These are phyloP conservation scores for Ogataea dorogensis DNA, from an alignment of 805 yeast genomes.

Conservation along the genomic window DNA sequence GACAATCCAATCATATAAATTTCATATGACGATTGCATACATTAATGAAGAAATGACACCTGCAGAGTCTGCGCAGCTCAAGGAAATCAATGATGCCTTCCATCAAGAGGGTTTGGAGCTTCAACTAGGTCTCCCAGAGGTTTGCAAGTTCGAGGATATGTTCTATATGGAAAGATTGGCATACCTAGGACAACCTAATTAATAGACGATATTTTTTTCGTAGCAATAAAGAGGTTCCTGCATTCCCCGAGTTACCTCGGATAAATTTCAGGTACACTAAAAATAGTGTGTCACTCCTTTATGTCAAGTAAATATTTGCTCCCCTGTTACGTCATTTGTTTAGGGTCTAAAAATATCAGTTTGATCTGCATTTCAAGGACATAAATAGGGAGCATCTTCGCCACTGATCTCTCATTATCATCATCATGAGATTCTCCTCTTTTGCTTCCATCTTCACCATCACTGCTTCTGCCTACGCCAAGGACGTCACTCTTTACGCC, in stretches of 20 bases:
- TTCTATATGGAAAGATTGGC: constrained; percentile 18
- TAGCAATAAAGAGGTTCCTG: no score
- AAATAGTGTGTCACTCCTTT: no score
- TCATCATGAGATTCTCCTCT: constrained; percentile 16
- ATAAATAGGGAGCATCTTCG: background rate
- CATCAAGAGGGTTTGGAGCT: constrained; percentile 10
- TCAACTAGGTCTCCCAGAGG: constrained; percentile 19
- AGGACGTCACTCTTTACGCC: constrained; percentile 25
- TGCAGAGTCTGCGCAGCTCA: constrained; percentile 16
- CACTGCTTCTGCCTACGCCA: constrained; percentile 14
- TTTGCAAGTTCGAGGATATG: constrained; percentile 22
- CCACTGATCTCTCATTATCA: background rate
- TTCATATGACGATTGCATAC: constrained; percentile 22
- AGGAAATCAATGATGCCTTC: constrained; percentile 10
- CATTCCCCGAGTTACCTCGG: no score
- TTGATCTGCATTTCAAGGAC: background rate
- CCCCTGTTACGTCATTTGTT: no score
- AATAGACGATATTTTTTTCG: background rate
- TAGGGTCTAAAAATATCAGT: constrained; percentile 1
- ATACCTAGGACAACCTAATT: constrained; percentile 5
- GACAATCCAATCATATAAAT: constrained; percentile 9
- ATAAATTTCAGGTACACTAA: no score
- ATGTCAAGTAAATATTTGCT: no score
- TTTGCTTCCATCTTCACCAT: constrained; percentile 13
- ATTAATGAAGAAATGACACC: constrained; percentile 15